Percentiles rank a stretch among this genome's conserved stretches.
phyloP scores from a whole-genome alignment of 73 alveolate genomes.

The Blepharisma stoltei region DNA sequence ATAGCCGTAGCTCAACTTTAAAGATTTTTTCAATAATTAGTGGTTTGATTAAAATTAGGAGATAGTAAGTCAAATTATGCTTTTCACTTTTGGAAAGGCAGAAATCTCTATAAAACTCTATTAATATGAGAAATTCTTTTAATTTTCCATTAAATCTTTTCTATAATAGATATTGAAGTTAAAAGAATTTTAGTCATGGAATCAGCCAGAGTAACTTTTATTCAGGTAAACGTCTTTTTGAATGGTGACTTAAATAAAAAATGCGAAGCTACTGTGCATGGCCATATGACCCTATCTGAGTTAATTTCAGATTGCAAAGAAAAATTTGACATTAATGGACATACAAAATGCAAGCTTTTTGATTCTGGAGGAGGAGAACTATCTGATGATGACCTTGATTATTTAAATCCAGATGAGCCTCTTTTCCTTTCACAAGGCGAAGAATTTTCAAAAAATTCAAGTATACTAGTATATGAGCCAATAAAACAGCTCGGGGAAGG shows the following conservation, averaged over 20 bases:
- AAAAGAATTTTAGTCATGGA: no score
- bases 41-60: no score
- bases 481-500: slow-evolving; percentile 51
- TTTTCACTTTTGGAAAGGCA: no score
- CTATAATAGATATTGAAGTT: no score
- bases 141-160: no score
- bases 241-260: background rate
- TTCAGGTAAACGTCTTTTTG: background rate
- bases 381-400: slow-evolving; percentile 37
- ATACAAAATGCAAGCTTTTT: background rate
- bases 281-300: background rate
- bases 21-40: no score
- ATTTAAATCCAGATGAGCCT: slow-evolving; percentile 31
- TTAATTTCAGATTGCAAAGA: background rate
- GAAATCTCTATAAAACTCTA: no score
- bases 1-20: no score
- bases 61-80: no score
- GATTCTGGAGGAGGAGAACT: slow-evolving; percentile 28
- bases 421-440: slow-evolving; percentile 47
- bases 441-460: slow-evolving; percentile 42
- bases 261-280: background rate
- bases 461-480: slow-evolving; percentile 36
- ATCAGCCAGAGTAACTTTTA: background rate
- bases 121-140: no score
- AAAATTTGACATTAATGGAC: background rate